Conservation (phyloP, 306 rosid genomes). For the Quercus mongolica region DNA sequence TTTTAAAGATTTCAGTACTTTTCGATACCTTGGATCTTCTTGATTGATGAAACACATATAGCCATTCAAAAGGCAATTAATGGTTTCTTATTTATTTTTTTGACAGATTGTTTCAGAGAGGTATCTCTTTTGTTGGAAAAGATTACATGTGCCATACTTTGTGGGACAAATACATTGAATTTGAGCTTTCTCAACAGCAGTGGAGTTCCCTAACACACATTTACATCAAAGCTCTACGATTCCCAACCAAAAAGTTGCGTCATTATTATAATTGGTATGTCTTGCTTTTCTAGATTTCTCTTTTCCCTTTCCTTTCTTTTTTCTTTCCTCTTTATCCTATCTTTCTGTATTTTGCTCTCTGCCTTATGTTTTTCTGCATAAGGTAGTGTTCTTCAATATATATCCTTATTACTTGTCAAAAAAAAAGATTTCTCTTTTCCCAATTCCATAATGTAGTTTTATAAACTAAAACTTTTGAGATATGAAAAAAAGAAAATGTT, state of each 20-base stretch:
- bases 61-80: constrained; percentile 11
- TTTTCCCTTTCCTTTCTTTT: not conserved
- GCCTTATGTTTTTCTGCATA: too few species aligned
- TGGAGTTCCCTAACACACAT: constrained; percentile 72
- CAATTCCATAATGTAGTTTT: not conserved
- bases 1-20: not conserved
- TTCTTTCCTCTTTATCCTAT: too few species aligned
- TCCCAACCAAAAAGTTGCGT: constrained; percentile 79
- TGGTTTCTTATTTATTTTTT: constrained; percentile 17
- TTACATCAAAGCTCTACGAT: constrained; percentile 71
- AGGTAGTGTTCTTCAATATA: too few species aligned
- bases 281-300: constrained; percentile 1
- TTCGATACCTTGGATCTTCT: constrained; percentile 14
- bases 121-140: constrained; percentile 78
- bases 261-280: constrained; percentile 61
- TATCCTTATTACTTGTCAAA: too few species aligned
- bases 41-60: not conserved
- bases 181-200: constrained; percentile 77
- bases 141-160: constrained; percentile 69
- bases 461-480: not conserved
- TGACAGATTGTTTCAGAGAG: constrained; percentile 72
- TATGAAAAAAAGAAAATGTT: not conserved
- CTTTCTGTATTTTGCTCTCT: too few species aligned
- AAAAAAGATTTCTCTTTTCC: not conserved
- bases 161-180: constrained; percentile 87